These are phyloP conservation scores for Dactylellina sp. DNA, from an alignment of 2,329 filamentous ascomycete genomes.

Conservation along the genomic window DNA sequence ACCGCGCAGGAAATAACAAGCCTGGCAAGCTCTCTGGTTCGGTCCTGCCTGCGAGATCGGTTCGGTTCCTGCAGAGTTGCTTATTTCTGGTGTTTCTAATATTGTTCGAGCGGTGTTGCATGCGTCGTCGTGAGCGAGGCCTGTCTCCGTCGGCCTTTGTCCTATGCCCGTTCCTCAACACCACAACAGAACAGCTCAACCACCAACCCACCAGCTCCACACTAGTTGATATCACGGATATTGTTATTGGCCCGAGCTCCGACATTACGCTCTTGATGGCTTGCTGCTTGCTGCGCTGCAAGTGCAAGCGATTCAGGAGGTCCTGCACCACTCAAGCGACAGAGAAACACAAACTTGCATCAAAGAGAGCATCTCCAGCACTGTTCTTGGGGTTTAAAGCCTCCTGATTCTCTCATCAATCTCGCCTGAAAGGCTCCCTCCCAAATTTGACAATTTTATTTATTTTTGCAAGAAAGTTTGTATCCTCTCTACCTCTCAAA, in stretches of 20 bases:
- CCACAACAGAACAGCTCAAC: not conserved
- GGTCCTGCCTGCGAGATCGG: constrained; percentile 42
- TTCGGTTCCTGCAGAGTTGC: constrained; percentile 44
- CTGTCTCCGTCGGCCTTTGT: constrained; percentile 52
- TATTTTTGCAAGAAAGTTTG: constrained; percentile 26
- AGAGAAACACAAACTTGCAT: constrained; percentile 35
- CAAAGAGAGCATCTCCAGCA: constrained; percentile 11
- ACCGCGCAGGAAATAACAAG: constrained; percentile 21
- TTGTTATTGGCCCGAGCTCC: constrained; percentile 46
- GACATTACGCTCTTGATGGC: constrained; percentile 2
- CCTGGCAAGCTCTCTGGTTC: constrained; percentile 18
- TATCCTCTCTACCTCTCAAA: constrained; percentile 31
- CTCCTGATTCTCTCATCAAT: constrained; percentile 44
- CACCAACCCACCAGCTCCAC: constrained; percentile 38
- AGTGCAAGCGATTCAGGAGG: constrained; percentile 39
- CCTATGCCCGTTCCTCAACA: constrained; percentile 42
- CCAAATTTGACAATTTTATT: constrained; percentile 47
- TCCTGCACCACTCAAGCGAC: constrained; percentile 41
- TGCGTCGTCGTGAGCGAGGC: constrained; percentile 18
- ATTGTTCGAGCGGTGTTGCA: constrained; percentile 11
- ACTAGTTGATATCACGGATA: constrained; percentile 39
- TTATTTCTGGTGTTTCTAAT: constrained; percentile 25
- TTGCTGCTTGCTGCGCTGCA: constrained; percentile 39
- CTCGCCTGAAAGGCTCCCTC: constrained; percentile 49
- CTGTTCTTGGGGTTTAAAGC: constrained; percentile 32